Percentiles rank a stretch among this genome's conserved stretches.
Conservation (phyloP, 2,329 filamentous ascomycete species). For the Trichoderma cornu-damae region DNA sequence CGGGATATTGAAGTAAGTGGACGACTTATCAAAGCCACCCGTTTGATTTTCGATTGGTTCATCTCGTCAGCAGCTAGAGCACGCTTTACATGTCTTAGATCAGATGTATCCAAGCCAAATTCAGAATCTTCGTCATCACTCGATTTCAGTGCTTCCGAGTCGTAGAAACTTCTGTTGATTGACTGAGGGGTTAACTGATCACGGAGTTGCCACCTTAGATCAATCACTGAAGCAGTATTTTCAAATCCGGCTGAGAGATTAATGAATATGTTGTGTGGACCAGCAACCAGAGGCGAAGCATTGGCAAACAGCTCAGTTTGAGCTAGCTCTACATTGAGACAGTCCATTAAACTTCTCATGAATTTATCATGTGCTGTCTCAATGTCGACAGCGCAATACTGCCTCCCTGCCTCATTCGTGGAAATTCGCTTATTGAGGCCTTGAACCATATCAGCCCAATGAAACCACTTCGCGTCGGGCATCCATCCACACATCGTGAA, state of each 20-base stretch:
- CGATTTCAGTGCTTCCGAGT: constrained; percentile 11
- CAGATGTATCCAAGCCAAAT: background rate
- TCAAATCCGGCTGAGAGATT: constrained; percentile 22
- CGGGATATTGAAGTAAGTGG: constrained; percentile 27
- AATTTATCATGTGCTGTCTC: constrained; percentile 23
- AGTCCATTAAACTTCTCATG: constrained; percentile 34
- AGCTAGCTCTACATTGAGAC: constrained; percentile 44
- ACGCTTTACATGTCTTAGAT: background rate
- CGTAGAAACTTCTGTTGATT: background rate
- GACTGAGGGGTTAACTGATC: constrained; percentile 25
- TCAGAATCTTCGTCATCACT: constrained; percentile 19
- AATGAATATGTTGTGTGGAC: constrained; percentile 34
- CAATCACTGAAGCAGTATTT: background rate
- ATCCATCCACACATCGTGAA: constrained; percentile 42
- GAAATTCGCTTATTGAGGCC: constrained; percentile 29
- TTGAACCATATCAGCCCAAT: constrained; percentile 29
- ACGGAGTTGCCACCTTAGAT: constrained; percentile 26
- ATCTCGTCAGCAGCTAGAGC: background rate
- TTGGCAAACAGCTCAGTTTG: constrained; percentile 27
- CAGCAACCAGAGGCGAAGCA: constrained; percentile 24
- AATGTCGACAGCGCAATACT: background rate
- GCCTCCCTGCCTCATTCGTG: background rate
- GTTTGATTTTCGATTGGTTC: constrained; percentile 24
- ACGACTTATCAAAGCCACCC: constrained; percentile 29
- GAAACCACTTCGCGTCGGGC: constrained; percentile 37